Conservation (phyloP, 331 rosid genomes). For the Malus hybrid region DNA sequence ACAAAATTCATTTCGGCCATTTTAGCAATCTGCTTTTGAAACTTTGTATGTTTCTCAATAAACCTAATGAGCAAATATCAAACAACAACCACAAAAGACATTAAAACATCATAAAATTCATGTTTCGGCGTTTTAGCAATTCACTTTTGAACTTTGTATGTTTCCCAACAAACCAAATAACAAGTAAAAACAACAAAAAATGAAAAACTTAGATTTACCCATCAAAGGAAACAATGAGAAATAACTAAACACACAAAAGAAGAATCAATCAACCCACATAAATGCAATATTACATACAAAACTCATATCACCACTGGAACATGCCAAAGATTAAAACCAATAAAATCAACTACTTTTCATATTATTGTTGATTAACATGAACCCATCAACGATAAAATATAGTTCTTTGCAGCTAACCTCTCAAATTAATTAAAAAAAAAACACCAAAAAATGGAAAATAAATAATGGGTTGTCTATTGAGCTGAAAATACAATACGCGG, state of each 20-base stretch:
- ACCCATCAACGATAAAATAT: slow-evolving; percentile 13
- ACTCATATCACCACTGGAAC: slow-evolving; percentile 3
- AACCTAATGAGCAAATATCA: neutral
- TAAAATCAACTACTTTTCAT: too few species aligned
- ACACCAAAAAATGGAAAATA: neutral
- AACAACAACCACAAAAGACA: neutral
- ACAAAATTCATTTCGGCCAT: neutral
- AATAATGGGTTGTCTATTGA: neutral
- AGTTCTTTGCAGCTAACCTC: slow-evolving; percentile 4
- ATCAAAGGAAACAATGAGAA: neutral
- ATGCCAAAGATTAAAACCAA: slow-evolving; percentile 5
- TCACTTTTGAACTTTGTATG: neutral
- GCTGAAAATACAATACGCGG: neutral
- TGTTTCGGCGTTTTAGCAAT: neutral
- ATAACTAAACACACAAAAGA: neutral
- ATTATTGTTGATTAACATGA: neutral
- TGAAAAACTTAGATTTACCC: neutral
- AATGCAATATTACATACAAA: neutral
- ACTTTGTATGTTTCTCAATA: neutral
- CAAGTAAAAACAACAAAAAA: neutral
- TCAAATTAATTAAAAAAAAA: neutral
- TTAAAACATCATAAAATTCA: neutral
- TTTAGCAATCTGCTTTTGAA: neutral
- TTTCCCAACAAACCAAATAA: neutral
- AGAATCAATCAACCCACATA: neutral